Evolutionary conservation across 225 moss, liverwort and hornwort genomes (phyloP).

Genomic region (Marchantia polymorpha): DNA sequence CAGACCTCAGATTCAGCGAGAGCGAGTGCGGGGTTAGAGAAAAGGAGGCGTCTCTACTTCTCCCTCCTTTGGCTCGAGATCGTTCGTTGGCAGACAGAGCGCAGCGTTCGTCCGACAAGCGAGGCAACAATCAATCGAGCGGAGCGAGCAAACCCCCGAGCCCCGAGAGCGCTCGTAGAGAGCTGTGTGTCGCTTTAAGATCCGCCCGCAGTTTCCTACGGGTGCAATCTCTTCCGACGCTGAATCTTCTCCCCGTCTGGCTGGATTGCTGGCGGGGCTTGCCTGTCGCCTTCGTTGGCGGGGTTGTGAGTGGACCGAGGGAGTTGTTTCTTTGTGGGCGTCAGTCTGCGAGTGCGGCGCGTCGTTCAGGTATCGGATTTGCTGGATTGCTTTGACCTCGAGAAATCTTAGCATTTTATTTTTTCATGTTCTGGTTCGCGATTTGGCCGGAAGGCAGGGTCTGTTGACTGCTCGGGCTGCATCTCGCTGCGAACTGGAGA

Average conservation of each 20-base stretch:
- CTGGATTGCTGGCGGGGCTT: neutral
- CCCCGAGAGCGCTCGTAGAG: neutral
- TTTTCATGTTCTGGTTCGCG: too few species aligned
- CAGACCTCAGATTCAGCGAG: neutral
- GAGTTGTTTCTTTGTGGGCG: neutral
- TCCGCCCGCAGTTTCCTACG: conserved; percentile 12
- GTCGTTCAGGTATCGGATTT: neutral
- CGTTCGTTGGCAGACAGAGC: neutral
- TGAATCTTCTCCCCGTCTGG: neutral
- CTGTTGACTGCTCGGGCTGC: neutral
- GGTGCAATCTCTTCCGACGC: conserved; percentile 4
- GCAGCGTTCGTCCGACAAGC: too few species aligned
- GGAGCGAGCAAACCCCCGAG: neutral
- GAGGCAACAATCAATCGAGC: neutral
- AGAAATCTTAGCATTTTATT: neutral
- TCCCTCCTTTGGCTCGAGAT: neutral
- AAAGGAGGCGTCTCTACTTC: neutral
- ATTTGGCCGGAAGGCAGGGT: neutral
- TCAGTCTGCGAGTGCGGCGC: neutral
- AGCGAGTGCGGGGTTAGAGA: neutral
- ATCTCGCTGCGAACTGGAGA: neutral
- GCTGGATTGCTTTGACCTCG: neutral
- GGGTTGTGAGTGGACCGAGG: too few species aligned
- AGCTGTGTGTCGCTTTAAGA: conserved; percentile 1
- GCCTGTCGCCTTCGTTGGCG: neutral